Percentiles rank a stretch among this genome's conserved stretches.
These are phyloP conservation scores for Punica granatum DNA, from an alignment of 345 rosid genomes.

Conservation along the genomic window DNA sequence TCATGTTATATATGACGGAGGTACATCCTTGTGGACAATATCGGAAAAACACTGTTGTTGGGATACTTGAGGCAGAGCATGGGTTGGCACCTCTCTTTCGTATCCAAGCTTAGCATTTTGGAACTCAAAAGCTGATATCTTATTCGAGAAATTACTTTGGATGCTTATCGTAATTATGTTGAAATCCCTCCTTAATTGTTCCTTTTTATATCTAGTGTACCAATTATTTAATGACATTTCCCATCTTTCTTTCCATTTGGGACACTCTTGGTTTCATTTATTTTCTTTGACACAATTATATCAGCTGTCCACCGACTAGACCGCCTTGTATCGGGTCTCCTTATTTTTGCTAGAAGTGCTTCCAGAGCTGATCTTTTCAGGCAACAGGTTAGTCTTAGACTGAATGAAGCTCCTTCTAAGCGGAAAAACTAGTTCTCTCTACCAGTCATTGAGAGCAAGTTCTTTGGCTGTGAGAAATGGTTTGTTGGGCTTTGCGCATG, in stretches of 20 bases:
- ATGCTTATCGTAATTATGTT: background rate
- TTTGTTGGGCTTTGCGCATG: background rate
- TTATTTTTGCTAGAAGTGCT: conserved; percentile 80
- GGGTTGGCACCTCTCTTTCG: conserved; percentile 68
- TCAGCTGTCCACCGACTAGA: conserved; percentile 77
- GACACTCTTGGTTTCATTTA: background rate
- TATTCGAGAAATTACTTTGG: background rate
- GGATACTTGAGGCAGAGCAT: conserved; percentile 92
- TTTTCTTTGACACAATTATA: conserved; percentile 30
- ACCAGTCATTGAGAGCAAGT: background rate
- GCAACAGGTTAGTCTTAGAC: conserved; percentile 48
- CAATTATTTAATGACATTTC: background rate
- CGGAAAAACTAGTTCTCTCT: too few relatives aligned
- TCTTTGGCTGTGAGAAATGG: background rate
- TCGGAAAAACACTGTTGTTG: conserved; percentile 90
- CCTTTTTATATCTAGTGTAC: background rate
- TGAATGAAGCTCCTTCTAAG: background rate
- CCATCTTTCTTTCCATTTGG: background rate
- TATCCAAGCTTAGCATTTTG: conserved; percentile 34
- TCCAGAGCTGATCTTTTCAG: conserved; percentile 77
- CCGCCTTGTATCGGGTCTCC: conserved; percentile 89
- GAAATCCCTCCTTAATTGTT: background rate
- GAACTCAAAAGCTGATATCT: background rate
- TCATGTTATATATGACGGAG: conserved; percentile 16
- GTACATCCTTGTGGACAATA: conserved; percentile 97